Base-by-base conservation (phyloP, 2,329 filamentous ascomycete genomes). In the Trichoderma asperellum region DNA sequence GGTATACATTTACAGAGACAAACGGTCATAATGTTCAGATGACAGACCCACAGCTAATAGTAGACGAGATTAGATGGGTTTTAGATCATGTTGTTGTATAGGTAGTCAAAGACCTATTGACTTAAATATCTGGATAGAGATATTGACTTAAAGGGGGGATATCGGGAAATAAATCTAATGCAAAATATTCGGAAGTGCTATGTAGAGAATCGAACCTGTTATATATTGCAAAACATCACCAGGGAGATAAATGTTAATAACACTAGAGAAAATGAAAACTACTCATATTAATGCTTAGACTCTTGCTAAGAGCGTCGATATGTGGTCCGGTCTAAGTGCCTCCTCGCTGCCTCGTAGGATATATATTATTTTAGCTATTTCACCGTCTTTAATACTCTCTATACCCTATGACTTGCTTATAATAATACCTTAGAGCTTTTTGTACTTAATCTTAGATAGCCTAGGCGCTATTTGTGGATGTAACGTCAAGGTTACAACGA, bases 21-120 rank as follows among this genome's bases (percentile, higher is more conserved):
- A 57, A 29, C 29, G 55, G 55, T 34, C 55, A 57, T 57, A 57
- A 57, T 21, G 29, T 57, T 32, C 55, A 57, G 18, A 57, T 57
- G 29, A 29, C 27, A 34, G 29, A 57, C 8, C 55, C 55, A 35
- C 24, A 57, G 18, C 24, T 34, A n/a, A 57, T 57, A n/a, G 27
- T 29, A 32, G 55, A 57, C 18, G 24, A 57, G 27, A 29, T 57
- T 34, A 27, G 55, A 21, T 57, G 55, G 55, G 55, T 57, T n/a
- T 57, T 57, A 18, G 52, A 55, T 55, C 52, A 55, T 49, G 47
- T 49, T 49, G 10, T 49, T 49, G n/a, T 5, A 49, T 49, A 49
- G 43, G n/a, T 24, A 43, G 37, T 1, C 5, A 47, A 43, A 47
- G 40, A 10, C 40, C 40, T 47, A 47, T 10, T 47, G 21, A 18